Evolutionary conservation across 2,329 filamentous ascomycete species (phyloP).

Genomic region (Trichocomaceae sp.): DNA sequence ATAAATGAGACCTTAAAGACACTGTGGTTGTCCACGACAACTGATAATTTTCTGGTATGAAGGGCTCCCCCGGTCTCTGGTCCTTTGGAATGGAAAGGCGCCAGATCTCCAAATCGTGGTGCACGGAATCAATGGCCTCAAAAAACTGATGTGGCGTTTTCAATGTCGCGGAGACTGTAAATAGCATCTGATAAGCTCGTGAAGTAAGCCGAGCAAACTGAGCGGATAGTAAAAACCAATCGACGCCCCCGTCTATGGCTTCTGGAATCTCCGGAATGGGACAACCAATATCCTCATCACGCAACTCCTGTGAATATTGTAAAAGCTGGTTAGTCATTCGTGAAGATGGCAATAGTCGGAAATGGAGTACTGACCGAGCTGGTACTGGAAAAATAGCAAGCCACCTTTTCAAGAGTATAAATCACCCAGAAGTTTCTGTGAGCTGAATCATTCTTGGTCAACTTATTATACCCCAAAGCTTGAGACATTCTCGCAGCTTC

Average conservation of each 20-base stretch:
- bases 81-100: conserved; percentile 22
- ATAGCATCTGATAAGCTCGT: conserved; percentile 28
- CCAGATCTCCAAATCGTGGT: conserved; percentile 28
- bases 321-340: background rate
- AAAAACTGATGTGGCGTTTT: conserved; percentile 15
- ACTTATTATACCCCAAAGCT: conserved; percentile 26
- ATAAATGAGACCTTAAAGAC: conserved; percentile 23
- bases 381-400: conserved; percentile 19
- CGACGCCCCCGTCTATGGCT: conserved; percentile 25
- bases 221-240: conserved; percentile 31
- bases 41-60: conserved; percentile 15
- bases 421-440: conserved; percentile 37
- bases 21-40: conserved; percentile 17
- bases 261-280: conserved; percentile 30
- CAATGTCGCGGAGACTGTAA: conserved; percentile 29
- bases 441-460: conserved; percentile 12
- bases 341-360: background rate
- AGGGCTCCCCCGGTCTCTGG: conserved; percentile 25
- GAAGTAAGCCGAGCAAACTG: conserved; percentile 29
- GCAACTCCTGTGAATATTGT: conserved; percentile 22
- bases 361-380: conserved; percentile 26
- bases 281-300: conserved; percentile 35
- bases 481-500: conserved; percentile 33
- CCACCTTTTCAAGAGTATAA: conserved; percentile 35
- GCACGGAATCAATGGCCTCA: conserved; percentile 20